Base-by-base conservation (phyloP, 2,329 filamentous ascomycete species). In the Cordyceps cateniannulata region DNA sequence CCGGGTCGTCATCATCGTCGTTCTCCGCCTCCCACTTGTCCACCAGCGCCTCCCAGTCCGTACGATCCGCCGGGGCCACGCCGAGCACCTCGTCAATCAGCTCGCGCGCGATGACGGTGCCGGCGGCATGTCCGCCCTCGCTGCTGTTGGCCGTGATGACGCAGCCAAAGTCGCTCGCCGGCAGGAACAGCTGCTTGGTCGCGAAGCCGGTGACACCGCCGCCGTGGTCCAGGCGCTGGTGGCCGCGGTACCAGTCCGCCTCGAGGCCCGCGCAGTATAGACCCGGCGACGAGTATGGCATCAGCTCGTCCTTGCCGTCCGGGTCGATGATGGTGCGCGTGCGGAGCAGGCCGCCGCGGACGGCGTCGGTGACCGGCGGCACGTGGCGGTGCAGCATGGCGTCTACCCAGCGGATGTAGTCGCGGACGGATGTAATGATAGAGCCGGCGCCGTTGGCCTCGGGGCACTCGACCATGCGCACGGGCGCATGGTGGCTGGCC, bases 361-460 rank as follows among this genome's bases (percentile, higher is more conserved):
- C 47, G 6, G 61, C 58, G 0, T 70, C 64, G 5, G 58, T 69
- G 16, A 72, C 65, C 0, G 68, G 70, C 0, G 67, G 69, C 0
- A 53, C 62, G 20, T 68, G 55, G 0, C 44, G 61, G 48, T 69
- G 66, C 60, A 72, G 63, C 38, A 72, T 50, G 0, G 69, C 69
- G 38, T 65, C 64, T 50, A 72, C 63, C 59, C 65, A 72, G 54
- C 66, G 70, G 60, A 70, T 60, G 49, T 68, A 69, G 53, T 72
- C 70, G 22, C 66, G 67, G 8, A 63, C 68, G 5, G 65, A 71
- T 1, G 70, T 64, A 10, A 71, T 56, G 5, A 72, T 61, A 1
- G 67, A 70, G 2, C 70, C 69, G 0, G 71, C 70, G 0, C 70
- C 71, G 50, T 72, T 66, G 1, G 63, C 67, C 54, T 72, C 71